Percentiles rank a stretch among this genome's conserved stretches.
Conservation (phyloP, 1,284 basidiomycete genomes). For the Apiotrichum gamsii region DNA sequence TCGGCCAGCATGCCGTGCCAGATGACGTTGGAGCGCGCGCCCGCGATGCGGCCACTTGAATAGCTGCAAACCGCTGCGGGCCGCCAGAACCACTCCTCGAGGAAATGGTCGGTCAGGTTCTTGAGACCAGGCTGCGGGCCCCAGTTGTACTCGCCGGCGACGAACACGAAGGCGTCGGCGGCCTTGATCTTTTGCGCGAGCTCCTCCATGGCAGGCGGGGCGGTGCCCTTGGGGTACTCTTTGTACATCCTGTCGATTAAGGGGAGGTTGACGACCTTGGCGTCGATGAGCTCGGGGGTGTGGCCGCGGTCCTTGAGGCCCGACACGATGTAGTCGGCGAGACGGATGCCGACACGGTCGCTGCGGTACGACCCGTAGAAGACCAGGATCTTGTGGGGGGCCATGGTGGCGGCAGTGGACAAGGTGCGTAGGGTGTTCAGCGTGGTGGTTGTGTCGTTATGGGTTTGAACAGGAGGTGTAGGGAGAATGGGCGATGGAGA, state of each 20-base stretch:
- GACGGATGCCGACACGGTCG: conserved; percentile 3
- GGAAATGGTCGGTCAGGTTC: conserved; percentile 10
- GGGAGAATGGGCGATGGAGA: no score
- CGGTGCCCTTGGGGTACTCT: background rate
- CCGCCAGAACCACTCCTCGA: conserved; percentile 7
- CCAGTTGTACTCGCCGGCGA: conserved; percentile 12
- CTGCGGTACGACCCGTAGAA: conserved; percentile 10
- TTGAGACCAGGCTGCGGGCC: conserved; percentile 9
- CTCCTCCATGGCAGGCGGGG: background rate
- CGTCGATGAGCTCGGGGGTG: conserved; percentile 5
- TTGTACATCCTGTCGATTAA: conserved; percentile 7
- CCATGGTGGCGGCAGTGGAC: no score
- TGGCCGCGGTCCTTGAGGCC: background rate
- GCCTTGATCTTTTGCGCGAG: conserved; percentile 3
- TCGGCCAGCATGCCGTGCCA: conserved; percentile 4
- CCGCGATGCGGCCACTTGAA: conserved; percentile 5
- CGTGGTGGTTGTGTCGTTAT: no score
- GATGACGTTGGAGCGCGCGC: background rate
- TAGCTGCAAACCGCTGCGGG: conserved; percentile 3
- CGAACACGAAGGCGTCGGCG: conserved; percentile 9
- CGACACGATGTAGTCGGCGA: conserved; percentile 1
- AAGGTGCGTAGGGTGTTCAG: no score
- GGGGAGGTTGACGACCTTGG: conserved; percentile 4
- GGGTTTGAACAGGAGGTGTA: no score
- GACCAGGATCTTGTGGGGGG: conserved; percentile 2